A percentile compares a stretch with the other conserved stretches of the same genome.
phyloP scores from a whole-genome alignment of 768 basidiomycete species.

The Phlebiopsis gigantea region DNA sequence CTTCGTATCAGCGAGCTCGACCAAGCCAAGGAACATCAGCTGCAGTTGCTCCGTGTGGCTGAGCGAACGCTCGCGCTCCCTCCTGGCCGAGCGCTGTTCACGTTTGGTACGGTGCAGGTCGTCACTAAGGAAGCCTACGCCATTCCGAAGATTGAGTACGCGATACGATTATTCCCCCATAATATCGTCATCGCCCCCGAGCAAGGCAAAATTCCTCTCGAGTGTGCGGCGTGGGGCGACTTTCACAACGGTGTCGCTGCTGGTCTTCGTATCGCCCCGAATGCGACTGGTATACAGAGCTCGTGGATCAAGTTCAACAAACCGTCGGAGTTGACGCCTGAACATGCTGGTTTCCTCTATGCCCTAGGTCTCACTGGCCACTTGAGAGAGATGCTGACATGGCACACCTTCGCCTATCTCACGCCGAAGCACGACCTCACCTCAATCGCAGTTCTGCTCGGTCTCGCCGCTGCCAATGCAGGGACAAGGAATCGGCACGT shows the following conservation, averaged over 20 bases:
- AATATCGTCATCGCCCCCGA: slow-evolving; percentile 64
- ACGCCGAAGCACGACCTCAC: slow-evolving; percentile 96
- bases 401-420: slow-evolving; percentile 94
- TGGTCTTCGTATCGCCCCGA: slow-evolving; percentile 76
- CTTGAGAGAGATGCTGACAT: slow-evolving; percentile 81
- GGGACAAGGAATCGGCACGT: slow-evolving; percentile 84
- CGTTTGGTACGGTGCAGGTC: slow-evolving; percentile 74
- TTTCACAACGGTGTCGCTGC: slow-evolving; percentile 98
- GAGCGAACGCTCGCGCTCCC: slow-evolving; percentile 88
- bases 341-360: slow-evolving; percentile 95
- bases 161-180: slow-evolving; percentile 67
- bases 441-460: slow-evolving; percentile 88
- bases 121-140: slow-evolving; percentile 74
- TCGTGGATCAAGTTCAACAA: slow-evolving; percentile 97
- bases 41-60: slow-evolving; percentile 72
- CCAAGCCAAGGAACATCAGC: slow-evolving; percentile 79
- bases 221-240: slow-evolving; percentile 86
- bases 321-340: slow-evolving; percentile 82
- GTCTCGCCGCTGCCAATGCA: slow-evolving; percentile 86
- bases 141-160: slow-evolving; percentile 76
- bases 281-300: slow-evolving; percentile 74
- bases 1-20: slow-evolving; percentile 73
- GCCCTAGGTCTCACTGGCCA: slow-evolving; percentile 92
- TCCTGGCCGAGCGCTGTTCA: slow-evolving; percentile 88
- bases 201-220: slow-evolving; percentile 63